Percentiles rank a stretch among this genome's conserved stretches.
phyloP scores from a whole-genome alignment of 208 protist species.

The Perkinsela sp. region DNA sequence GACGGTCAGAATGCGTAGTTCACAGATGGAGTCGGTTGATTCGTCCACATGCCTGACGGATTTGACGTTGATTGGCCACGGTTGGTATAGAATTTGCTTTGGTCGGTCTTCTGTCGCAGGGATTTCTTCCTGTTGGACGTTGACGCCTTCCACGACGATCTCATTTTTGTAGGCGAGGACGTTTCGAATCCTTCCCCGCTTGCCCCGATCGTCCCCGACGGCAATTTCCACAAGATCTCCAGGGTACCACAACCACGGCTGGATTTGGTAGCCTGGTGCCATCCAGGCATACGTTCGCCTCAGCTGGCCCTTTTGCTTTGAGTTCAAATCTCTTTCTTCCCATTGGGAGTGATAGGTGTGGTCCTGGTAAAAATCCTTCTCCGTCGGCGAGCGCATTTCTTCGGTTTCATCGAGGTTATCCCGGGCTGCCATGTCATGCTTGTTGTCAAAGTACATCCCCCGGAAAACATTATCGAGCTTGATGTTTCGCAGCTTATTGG shows the following conservation, averaged over 20 bases:
- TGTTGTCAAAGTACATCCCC: conserved; percentile 31
- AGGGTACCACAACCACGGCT: conserved; percentile 48
- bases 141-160: conserved; percentile 53
- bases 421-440: conserved; percentile 28
- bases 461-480: neutral
- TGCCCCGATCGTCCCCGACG: conserved; percentile 24
- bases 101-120: conserved; percentile 38
- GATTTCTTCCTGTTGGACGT: conserved; percentile 53
- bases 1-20: conserved; percentile 37
- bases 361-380: conserved; percentile 63
- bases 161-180: conserved; percentile 64
- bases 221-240: conserved; percentile 47
- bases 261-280: conserved; percentile 17
- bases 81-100: conserved; percentile 46
- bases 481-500: neutral
- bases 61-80: conserved; percentile 36
- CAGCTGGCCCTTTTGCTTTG: conserved; percentile 22
- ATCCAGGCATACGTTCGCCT: conserved; percentile 23
- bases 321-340: conserved; percentile 28
- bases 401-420: conserved; percentile 41
- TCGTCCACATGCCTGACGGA: conserved; percentile 42
- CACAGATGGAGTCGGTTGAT: conserved; percentile 27
- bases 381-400: conserved; percentile 37
- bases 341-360: conserved; percentile 69
- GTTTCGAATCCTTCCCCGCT: conserved; percentile 44